Conservation (phyloP, 1,284 basidiomycete genomes). For the Cutaneotrichosporon spelunceum region DNA sequence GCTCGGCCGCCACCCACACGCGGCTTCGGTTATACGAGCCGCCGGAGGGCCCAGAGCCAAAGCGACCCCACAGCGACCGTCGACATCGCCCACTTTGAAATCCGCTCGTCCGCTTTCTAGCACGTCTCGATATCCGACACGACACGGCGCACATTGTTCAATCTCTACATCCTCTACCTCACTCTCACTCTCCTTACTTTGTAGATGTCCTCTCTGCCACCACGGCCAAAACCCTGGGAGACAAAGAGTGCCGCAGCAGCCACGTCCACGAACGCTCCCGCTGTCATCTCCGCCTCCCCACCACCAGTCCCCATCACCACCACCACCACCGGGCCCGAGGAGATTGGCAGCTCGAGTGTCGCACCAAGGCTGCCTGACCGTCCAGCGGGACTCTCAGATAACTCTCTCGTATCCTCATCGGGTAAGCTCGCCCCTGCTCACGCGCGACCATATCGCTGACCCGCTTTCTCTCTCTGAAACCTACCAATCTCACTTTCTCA, state of each 20-base stretch:
- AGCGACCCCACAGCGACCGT: not conserved
- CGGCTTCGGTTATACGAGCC: conserved; percentile 2
- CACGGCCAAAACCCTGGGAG: conserved; percentile 48
- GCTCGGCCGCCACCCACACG: not conserved
- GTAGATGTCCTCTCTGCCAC: conserved; percentile 41
- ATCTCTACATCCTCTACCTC: not conserved
- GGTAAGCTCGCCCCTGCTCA: conserved; percentile 11
- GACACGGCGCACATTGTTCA: not conserved
- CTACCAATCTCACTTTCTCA: not conserved
- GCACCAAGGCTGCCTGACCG: conserved; percentile 44
- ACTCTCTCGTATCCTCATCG: conserved; percentile 10
- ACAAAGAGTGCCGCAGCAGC: conserved; percentile 26
- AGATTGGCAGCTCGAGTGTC: conserved; percentile 25
- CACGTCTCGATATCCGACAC: not conserved
- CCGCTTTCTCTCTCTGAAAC: not conserved
- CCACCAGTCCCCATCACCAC: conserved; percentile 32
- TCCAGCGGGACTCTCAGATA: conserved; percentile 33
- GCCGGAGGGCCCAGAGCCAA: not conserved
- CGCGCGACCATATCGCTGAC: not conserved
- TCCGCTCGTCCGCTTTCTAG: not conserved
- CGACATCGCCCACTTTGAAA: not conserved
- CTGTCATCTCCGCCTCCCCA: conserved; percentile 17
- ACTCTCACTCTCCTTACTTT: not conserved
- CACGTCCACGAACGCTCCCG: conserved; percentile 13
- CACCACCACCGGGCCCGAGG: conserved; percentile 18